Evolutionary conservation across 257 asterid genomes (phyloP).

Genomic region (Prunella vulgaris): DNA sequence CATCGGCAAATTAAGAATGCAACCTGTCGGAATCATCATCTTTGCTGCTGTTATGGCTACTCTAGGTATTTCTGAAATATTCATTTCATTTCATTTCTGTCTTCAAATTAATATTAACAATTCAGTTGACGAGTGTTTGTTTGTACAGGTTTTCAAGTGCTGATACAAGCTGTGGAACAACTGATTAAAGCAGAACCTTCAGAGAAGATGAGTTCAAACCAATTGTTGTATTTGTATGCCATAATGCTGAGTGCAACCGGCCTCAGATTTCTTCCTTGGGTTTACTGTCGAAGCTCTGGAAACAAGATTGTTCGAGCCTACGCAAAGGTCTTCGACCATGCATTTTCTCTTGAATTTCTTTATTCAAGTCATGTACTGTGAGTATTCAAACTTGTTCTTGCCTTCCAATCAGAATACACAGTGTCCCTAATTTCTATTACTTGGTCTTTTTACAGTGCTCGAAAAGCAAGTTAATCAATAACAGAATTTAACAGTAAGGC

Average conservation of each 20-base stretch:
- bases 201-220: conserved; percentile 33
- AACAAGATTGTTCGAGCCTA: conserved; percentile 67
- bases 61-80: conserved; percentile 64
- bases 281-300: conserved; percentile 54
- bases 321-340: conserved; percentile 35
- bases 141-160: conserved; percentile 49
- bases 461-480: too few relatives aligned
- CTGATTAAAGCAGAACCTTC: conserved; percentile 33
- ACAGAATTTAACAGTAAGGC: too few relatives aligned
- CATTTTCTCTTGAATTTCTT: not conserved
- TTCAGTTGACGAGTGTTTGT: too few relatives aligned
- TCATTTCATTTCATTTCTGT: too few relatives aligned
- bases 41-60: conserved; percentile 75
- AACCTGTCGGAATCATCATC: conserved; percentile 70
- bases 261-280: conserved; percentile 48
- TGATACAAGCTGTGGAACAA: conserved; percentile 43
- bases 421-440: too few relatives aligned
- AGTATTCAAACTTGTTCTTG: not conserved
- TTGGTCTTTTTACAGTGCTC: too few relatives aligned
- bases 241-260: conserved; percentile 63
- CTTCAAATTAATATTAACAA: too few relatives aligned
- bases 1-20: conserved; percentile 62
- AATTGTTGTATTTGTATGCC: conserved; percentile 45
- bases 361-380: not conserved
- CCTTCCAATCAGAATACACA: too few relatives aligned